These are phyloP conservation scores for Calonectria pauciramosa DNA, from an alignment of 2,329 filamentous ascomycete species.

Conservation along the genomic window DNA sequence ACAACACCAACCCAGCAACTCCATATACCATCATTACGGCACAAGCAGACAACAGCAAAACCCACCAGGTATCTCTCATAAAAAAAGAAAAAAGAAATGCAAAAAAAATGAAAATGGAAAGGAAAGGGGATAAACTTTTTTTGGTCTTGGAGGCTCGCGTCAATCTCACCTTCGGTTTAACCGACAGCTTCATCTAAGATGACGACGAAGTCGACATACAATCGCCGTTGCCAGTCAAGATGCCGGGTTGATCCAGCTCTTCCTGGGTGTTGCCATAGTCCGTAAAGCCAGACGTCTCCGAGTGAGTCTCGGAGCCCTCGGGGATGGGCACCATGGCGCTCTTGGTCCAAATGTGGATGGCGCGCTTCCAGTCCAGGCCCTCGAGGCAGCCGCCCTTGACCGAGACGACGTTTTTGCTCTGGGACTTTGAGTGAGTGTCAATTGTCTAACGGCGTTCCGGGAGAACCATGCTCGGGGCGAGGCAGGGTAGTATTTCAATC, in stretches of 20 bases:
- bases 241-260: slow-evolving; percentile 61
- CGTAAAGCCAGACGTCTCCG: slow-evolving; percentile 63
- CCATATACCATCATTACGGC: slow-evolving; percentile 20
- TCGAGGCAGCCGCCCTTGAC: slow-evolving; percentile 78
- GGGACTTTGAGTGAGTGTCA: slow-evolving; percentile 31
- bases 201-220: slow-evolving; percentile 24
- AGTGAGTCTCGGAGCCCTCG: slow-evolving; percentile 70
- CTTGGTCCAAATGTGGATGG: slow-evolving; percentile 78
- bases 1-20: slow-evolving; percentile 5
- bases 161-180: not conserved
- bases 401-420: slow-evolving; percentile 72
- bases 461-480: not conserved
- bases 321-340: slow-evolving; percentile 78
- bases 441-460: not conserved
- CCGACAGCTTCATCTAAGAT: not conserved
- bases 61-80: slow-evolving; percentile 24
- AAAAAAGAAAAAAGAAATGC: slow-evolving; percentile 7
- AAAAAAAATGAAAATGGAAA: not conserved
- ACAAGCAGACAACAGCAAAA: slow-evolving; percentile 18
- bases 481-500: slow-evolving; percentile 36
- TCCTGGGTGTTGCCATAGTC: slow-evolving; percentile 61
- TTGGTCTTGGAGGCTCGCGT: not conserved
- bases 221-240: slow-evolving; percentile 53
- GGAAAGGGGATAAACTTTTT: slow-evolving; percentile 16
- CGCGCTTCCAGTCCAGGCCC: slow-evolving; percentile 70